Conservation (phyloP, 148 eudicot genomes). For the Chenopodium quinoa region DNA sequence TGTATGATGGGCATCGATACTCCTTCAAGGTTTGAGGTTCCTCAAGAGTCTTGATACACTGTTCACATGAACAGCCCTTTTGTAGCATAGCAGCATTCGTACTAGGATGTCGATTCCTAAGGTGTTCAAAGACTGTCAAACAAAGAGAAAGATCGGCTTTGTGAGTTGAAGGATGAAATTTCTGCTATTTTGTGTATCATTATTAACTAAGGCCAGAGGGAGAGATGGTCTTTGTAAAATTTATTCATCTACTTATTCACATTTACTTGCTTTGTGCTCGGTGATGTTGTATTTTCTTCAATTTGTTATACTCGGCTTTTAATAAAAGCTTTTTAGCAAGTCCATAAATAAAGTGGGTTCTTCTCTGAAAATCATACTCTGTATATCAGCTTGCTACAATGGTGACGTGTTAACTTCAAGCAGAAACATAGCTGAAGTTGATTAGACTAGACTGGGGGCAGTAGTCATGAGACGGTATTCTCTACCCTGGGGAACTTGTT, state of each 20-base stretch:
- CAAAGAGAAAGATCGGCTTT: conserved; percentile 19
- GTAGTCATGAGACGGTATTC: no score
- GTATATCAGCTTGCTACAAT: no score
- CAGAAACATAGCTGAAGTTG: not conserved
- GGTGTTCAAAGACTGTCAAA: conserved; percentile 19
- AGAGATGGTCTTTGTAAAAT: conserved; percentile 34
- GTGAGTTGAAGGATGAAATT: conserved; percentile 12
- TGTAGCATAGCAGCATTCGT: conserved; percentile 21
- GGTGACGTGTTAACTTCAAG: not conserved
- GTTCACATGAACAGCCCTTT: conserved; percentile 5
- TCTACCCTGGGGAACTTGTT: no score
- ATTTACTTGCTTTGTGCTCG: conserved; percentile 12
- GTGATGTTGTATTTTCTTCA: conserved; percentile 38
- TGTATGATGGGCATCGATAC: conserved; percentile 97
- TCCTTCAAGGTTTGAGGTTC: conserved; percentile 89
- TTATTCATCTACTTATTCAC: conserved; percentile 15
- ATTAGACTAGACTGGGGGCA: not conserved
- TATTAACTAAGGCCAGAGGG: conserved; percentile 28
- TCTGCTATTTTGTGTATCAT: conserved; percentile 20
- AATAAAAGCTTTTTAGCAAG: conserved; percentile 33
- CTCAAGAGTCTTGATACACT: conserved; percentile 62
- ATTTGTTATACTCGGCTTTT: conserved; percentile 28
- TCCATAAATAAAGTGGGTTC: conserved; percentile 22
- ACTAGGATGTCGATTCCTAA: conserved; percentile 11
- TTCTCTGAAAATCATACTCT: conserved; percentile 11